Evolutionary conservation across 1,139 yeast genomes (phyloP), one percentile per base, ranked within the genome.

Genomic region (Protomyces pachydermus): DNA sequence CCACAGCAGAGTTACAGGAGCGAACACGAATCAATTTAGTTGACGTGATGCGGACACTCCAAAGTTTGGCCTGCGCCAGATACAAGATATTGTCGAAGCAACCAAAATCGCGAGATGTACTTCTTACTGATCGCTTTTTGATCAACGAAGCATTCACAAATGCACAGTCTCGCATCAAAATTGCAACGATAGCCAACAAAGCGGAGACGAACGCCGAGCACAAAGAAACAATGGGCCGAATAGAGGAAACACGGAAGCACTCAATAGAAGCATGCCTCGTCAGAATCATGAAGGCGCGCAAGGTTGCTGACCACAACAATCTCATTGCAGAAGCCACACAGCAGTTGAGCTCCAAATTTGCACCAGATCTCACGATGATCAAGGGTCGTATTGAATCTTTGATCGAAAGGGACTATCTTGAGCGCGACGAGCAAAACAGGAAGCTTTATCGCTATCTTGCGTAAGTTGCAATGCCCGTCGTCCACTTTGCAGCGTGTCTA

Each of bases 231-330:
- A 70, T 76, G 72, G 78, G 76, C 48, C 74, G 75, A 37, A 77
- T 77, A 69, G 81, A 73, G 71, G 78, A 73, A 66, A 78, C 82
- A 6, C 77, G 88, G 61, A 75, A 83, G 68, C 80, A 81, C 65
- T 90, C 86, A 71, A 80, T 88, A 2, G 95, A 89, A 71, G 97
- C 98, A 0, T 95, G 96, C 0, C 83, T 91, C 65, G 96, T 91
- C 1, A 80, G 98, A 64, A 83, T 87, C 10, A 86, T 93, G 93
- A 93, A 93, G 73, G 81, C 88, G 0, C 78, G 91, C 45, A 86
- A 85, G 70, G 75, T 80, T 0, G 72, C 87, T 64, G 79, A 76
- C 50, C 93, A 88, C 72, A 83, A 84, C 68, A 86, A 86, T 65
- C 78, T 91, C 65, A 77, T 88, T 23, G 82, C 81, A 54, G 91